A percentile compares a stretch with the other conserved stretches of the same genome.
Conservation (phyloP, 495 filamentous ascomycete species). For the Daldinia childiae region DNA sequence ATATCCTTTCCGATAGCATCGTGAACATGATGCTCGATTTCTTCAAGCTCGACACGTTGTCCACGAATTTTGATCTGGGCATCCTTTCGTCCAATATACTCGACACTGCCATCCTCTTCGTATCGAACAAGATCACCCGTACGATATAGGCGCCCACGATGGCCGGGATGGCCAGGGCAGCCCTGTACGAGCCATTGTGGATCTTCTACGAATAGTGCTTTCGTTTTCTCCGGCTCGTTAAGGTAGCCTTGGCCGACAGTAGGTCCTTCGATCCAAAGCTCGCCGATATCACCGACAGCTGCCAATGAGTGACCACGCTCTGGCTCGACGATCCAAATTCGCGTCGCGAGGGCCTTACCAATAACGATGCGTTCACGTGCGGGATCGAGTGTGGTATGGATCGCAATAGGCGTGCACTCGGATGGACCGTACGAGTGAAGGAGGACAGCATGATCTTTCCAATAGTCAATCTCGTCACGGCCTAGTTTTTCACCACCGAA, state of each 20-base stretch:
- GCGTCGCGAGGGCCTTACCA: neutral
- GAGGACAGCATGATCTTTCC: neutral
- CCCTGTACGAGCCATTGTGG: neutral
- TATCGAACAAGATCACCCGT: neutral
- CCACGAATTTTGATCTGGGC: constrained; percentile 3
- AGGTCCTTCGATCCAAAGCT: constrained; percentile 2
- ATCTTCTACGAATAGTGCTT: neutral
- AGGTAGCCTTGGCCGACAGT: constrained; percentile 1
- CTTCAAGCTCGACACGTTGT: constrained; percentile 1
- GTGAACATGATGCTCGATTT: neutral
- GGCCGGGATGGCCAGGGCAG: neutral
- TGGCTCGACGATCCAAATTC: neutral
- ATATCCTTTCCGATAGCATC: neutral
- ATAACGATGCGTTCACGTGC: neutral
- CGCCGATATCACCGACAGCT: neutral
- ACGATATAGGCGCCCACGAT: neutral
- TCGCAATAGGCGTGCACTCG: neutral
- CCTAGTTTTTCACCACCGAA: neutral
- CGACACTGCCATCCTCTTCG: neutral
- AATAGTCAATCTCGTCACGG: neutral
- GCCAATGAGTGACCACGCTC: neutral
- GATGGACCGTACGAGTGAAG: neutral
- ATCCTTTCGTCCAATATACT: constrained; percentile 2
- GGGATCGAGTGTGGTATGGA: neutral
- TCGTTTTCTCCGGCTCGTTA: constrained; percentile 1